Evolutionary conservation across 1,139 yeast species (phyloP).

Genomic region (Yamadazyma membranifaciens): DNA sequence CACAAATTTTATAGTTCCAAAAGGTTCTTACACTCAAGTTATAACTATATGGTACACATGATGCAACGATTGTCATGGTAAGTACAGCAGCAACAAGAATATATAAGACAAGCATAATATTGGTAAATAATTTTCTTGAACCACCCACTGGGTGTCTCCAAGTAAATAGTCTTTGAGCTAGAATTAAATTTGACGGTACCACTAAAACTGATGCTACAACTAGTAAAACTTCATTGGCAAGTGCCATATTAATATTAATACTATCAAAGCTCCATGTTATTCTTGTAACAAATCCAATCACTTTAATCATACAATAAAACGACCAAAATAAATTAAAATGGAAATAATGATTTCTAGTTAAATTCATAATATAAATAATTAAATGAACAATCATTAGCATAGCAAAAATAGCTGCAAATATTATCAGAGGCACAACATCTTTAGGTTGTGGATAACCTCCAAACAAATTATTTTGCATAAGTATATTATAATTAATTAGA

Average conservation of each 20-base stretch:
- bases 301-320: slow-evolving; percentile 26
- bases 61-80: slow-evolving; percentile 32
- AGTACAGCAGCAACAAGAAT: slow-evolving; percentile 28
- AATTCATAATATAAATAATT: slow-evolving; percentile 27
- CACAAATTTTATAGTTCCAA: slow-evolving; percentile 25
- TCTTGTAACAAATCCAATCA: slow-evolving; percentile 32
- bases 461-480: slow-evolving; percentile 23
- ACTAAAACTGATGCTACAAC: slow-evolving; percentile 34
- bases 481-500: slow-evolving; percentile 10
- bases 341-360: slow-evolving; percentile 37
- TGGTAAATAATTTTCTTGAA: slow-evolving; percentile 34
- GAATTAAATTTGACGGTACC: slow-evolving; percentile 37
- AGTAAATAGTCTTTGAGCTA: slow-evolving; percentile 43
- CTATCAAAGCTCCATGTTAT: slow-evolving; percentile 29
- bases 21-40: slow-evolving; percentile 22
- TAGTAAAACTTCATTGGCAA: slow-evolving; percentile 33
- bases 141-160: slow-evolving; percentile 51
- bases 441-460: slow-evolving; percentile 32
- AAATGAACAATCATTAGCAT: slow-evolving; percentile 27
- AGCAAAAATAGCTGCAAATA: slow-evolving; percentile 31
- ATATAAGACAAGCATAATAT: slow-evolving; percentile 31
- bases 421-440: slow-evolving; percentile 31
- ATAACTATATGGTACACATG: slow-evolving; percentile 33
- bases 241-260: slow-evolving; percentile 27
- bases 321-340: slow-evolving; percentile 34